These are phyloP conservation scores for Cordyceps cateniannulata DNA, from an alignment of 2,329 filamentous ascomycete species.

Conservation along the genomic window DNA sequence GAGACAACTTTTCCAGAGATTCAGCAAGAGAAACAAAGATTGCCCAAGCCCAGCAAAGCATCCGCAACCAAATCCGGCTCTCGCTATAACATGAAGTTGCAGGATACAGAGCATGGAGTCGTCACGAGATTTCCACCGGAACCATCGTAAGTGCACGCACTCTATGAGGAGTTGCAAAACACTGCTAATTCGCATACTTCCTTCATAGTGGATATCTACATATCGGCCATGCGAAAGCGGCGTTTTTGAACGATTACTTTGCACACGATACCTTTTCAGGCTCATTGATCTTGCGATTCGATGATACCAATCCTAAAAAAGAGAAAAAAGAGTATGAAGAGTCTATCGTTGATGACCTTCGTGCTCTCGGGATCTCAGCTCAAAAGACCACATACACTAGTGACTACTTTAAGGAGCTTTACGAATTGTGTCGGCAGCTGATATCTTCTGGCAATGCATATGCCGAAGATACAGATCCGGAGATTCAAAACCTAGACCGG, in stretches of 20 bases:
- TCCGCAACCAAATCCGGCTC: background rate
- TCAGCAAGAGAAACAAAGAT: no score
- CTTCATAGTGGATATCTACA: conserved; percentile 65
- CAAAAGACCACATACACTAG: conserved; percentile 83
- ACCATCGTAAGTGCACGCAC: conserved; percentile 54
- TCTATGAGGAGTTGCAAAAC: background rate
- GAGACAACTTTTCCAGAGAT: no score
- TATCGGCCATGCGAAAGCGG: conserved; percentile 85
- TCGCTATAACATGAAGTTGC: conserved; percentile 70
- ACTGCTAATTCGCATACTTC: background rate
- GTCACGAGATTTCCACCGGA: conserved; percentile 83
- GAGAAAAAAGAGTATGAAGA: conserved; percentile 90
- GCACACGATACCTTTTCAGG: conserved; percentile 85
- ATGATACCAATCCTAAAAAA: conserved; percentile 89
- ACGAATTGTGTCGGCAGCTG: conserved; percentile 73
- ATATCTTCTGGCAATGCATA: conserved; percentile 87
- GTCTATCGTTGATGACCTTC: conserved; percentile 77
- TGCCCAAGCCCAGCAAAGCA: no score
- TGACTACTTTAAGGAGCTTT: conserved; percentile 90
- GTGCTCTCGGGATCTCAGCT: conserved; percentile 75
- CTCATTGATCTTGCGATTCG: conserved; percentile 76
- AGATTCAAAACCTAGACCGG: conserved; percentile 78
- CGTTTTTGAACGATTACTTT: conserved; percentile 84
- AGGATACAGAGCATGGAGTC: conserved; percentile 72
- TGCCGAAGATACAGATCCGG: conserved; percentile 87